These are phyloP conservation scores for Globisporangium ultimum DNA, from an alignment of 352 stramenopile genomes.

Conservation along the genomic window DNA sequence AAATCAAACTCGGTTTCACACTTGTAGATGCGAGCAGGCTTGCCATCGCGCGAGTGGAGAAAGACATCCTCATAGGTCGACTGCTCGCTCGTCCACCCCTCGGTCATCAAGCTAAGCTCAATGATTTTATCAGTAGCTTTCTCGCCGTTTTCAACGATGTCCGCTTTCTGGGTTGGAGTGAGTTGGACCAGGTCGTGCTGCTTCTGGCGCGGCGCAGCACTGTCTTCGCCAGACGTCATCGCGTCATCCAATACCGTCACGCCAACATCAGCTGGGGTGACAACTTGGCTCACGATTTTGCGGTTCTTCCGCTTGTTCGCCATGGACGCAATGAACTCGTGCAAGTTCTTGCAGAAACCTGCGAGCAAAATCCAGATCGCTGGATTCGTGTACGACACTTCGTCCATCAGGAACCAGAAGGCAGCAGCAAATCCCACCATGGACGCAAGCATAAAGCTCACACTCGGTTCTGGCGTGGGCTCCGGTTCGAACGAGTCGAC, in stretches of 20 bases:
- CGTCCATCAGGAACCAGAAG: slow-evolving; percentile 82
- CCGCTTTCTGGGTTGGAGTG: slow-evolving; percentile 35
- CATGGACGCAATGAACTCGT: slow-evolving; percentile 42
- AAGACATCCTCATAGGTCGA: slow-evolving; percentile 59
- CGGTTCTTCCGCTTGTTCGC: slow-evolving; percentile 18
- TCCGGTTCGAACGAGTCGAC: not conserved
- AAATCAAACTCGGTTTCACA: slow-evolving; percentile 64
- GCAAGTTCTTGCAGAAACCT: slow-evolving; percentile 71
- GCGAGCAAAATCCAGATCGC: slow-evolving; percentile 73
- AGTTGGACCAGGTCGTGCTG: slow-evolving; percentile 42
- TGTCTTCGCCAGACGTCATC: slow-evolving; percentile 3
- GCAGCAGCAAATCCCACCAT: slow-evolving; percentile 55
- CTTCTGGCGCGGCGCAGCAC: slow-evolving; percentile 12
- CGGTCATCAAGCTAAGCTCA: slow-evolving; percentile 40
- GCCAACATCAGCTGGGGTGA: slow-evolving; percentile 23
- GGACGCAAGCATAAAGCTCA: slow-evolving; percentile 54
- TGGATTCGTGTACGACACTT: slow-evolving; percentile 66
- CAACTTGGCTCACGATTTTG: slow-evolving; percentile 6
- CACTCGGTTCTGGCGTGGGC: slow-evolving; percentile 18
- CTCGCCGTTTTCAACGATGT: slow-evolving; percentile 45
- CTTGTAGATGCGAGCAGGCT: slow-evolving; percentile 74
- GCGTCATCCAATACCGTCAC: not conserved
- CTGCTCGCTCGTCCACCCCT: slow-evolving; percentile 62
- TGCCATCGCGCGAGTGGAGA: slow-evolving; percentile 68
- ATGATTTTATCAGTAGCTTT: slow-evolving; percentile 52